These are phyloP conservation scores for Neoboletus brunneissimus DNA, from an alignment of 768 basidiomycete genomes.

Conservation along the genomic window DNA sequence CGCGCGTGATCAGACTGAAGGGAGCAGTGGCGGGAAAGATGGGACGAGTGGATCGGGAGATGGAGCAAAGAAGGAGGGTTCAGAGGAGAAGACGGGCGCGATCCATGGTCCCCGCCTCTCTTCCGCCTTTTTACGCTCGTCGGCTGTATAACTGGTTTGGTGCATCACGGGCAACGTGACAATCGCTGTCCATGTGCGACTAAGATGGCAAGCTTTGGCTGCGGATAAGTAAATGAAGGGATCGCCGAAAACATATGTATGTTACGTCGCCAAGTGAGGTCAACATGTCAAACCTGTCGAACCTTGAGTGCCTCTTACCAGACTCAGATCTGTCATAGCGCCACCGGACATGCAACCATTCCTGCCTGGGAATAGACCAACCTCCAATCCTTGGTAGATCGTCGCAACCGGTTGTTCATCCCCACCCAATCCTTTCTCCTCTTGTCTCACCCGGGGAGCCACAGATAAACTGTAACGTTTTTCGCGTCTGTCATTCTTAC, in stretches of 20 bases:
- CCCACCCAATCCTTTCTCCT: not conserved
- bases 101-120: not conserved
- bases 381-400: not conserved
- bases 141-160: not conserved
- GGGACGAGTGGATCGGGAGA: conserved; percentile 10
- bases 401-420: not conserved
- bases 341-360: not conserved
- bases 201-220: not conserved
- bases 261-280: not conserved
- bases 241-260: not conserved
- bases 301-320: not conserved
- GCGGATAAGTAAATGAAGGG: not conserved
- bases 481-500: not conserved
- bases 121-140: conserved; percentile 10
- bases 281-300: not conserved
- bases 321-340: not conserved
- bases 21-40: not conserved
- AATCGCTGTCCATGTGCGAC: not conserved
- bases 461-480: not conserved
- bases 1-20: not conserved
- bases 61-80: conserved; percentile 22
- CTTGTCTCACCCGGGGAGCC: not conserved
- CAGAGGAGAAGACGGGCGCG: not conserved
- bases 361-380: not conserved
- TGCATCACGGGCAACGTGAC: conserved; percentile 10